These are phyloP conservation scores for Porphyra umbilicalis DNA, from an alignment of 31 red algal species.

Conservation along the genomic window DNA sequence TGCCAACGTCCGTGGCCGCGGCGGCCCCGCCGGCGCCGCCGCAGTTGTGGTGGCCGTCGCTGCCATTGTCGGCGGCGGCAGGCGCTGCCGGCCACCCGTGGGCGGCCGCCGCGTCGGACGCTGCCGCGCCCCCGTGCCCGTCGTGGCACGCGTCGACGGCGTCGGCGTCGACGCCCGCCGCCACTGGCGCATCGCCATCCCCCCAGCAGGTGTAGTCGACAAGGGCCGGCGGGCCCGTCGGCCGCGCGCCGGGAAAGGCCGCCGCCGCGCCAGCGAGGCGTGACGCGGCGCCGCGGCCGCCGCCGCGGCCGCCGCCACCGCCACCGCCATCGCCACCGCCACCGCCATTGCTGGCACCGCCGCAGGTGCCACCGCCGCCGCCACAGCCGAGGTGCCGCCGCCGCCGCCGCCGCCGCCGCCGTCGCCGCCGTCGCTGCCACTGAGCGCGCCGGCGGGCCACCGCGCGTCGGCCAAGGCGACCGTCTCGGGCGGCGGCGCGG, in stretches of 20 bases:
- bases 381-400: no score
- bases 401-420: background rate
- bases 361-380: background rate
- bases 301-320: background rate
- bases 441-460: no score
- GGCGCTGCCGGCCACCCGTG: no score
- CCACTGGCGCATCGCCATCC: background rate
- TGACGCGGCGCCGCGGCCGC: background rate
- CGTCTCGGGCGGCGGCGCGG: no score
- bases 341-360: background rate
- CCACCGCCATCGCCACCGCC: background rate
- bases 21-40: background rate
- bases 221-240: background rate
- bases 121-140: background rate
- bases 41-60: no score
- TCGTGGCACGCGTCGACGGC: background rate
- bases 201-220: no score
- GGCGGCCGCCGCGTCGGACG: background rate
- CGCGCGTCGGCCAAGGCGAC: no score
- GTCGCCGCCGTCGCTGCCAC: background rate
- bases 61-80: no score
- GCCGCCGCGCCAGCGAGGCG: background rate
- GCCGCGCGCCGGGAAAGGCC: no score
- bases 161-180: background rate
- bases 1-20: background rate